Percentiles rank a stretch among this genome's conserved stretches.
phyloP scores from a whole-genome alignment of 2,329 filamentous ascomycete genomes.

The Aureobasidium sp. region DNA sequence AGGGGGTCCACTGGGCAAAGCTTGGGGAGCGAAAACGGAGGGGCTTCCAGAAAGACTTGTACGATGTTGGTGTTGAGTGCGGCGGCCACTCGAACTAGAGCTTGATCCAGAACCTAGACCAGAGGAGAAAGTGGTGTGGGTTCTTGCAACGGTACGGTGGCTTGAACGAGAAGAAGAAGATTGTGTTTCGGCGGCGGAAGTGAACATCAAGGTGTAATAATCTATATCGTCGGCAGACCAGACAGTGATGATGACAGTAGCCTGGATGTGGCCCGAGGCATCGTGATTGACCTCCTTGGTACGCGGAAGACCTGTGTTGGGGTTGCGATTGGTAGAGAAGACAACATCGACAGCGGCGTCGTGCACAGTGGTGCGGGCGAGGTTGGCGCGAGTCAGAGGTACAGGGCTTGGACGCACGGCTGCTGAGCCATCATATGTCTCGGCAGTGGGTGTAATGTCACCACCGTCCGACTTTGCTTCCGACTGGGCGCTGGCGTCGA shows the following conservation, averaged over 20 bases:
- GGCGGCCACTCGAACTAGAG: slow-evolving; percentile 20
- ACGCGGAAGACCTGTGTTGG: slow-evolving; percentile 28
- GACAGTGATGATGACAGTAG: slow-evolving; percentile 69
- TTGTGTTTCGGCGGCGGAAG: slow-evolving; percentile 38
- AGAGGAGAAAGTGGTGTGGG: slow-evolving; percentile 28
- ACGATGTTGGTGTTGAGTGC: slow-evolving; percentile 12
- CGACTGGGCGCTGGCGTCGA: slow-evolving; percentile 12
- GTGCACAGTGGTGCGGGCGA: slow-evolving; percentile 35
- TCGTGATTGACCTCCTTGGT: slow-evolving; percentile 8
- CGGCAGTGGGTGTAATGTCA: slow-evolving; percentile 13
- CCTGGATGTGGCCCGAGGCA: slow-evolving; percentile 37
- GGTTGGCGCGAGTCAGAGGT: slow-evolving; percentile 14
- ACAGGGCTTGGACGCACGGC: not conserved
- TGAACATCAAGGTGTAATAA: slow-evolving; percentile 70
- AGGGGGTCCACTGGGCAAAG: slow-evolving; percentile 20
- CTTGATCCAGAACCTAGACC: slow-evolving; percentile 33
- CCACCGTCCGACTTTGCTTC: slow-evolving; percentile 11
- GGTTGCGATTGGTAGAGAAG: slow-evolving; percentile 44
- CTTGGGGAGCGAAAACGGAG: slow-evolving; percentile 8
- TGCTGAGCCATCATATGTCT: not conserved
- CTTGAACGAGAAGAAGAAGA: slow-evolving; percentile 13
- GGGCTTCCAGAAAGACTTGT: slow-evolving; percentile 8
- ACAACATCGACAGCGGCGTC: slow-evolving; percentile 62
- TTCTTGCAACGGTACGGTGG: slow-evolving; percentile 33
- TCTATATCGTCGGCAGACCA: slow-evolving; percentile 61